phyloP scores from a whole-genome alignment of 257 asterid species.

The Przewalskia tangutica region DNA sequence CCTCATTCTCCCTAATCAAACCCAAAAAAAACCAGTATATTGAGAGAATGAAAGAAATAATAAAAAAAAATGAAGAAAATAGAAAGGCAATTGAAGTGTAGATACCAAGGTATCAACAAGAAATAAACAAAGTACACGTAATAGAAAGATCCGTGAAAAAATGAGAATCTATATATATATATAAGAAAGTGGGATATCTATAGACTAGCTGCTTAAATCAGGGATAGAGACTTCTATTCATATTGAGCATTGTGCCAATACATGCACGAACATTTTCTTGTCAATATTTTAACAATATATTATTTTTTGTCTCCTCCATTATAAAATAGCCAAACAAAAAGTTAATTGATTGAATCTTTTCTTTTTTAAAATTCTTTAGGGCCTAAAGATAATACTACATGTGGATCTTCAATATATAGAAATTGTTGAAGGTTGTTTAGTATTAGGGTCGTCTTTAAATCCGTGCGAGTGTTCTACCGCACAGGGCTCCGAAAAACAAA shows the following conservation, averaged over 20 bases:
- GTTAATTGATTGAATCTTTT: not conserved
- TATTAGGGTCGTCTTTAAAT: too few species aligned
- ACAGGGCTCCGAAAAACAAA: too few species aligned
- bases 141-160: not conserved
- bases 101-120: not conserved
- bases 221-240: conserved; percentile 58
- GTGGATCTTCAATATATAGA: not conserved
- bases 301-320: not conserved
- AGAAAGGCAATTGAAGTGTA: not conserved
- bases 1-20: not conserved
- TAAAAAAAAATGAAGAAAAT: not conserved
- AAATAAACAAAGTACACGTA: not conserved
- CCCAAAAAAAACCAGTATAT: not conserved
- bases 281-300: not conserved
- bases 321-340: not conserved
- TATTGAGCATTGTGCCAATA: conserved; percentile 40
- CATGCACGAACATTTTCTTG: conserved; percentile 4
- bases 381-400: not conserved
- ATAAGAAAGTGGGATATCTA: not conserved
- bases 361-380: not conserved
- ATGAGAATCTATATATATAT: not conserved
- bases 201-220: conserved; percentile 12
- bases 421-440: not conserved
- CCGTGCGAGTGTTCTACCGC: too few species aligned
- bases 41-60: not conserved